Conservation (phyloP, 176 grass and related monocot species). For the Musa itinerans region DNA sequence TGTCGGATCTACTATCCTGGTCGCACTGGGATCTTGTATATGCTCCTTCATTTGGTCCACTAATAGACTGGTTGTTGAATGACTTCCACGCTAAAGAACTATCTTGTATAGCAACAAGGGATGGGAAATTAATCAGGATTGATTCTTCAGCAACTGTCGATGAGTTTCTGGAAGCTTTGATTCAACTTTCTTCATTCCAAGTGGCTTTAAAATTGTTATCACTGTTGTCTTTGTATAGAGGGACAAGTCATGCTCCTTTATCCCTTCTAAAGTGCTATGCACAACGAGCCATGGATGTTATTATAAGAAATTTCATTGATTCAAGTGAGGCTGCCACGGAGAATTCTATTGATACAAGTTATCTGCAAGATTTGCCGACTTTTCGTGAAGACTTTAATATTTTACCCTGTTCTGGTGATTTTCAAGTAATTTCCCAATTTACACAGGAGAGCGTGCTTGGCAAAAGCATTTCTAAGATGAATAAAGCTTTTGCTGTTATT, state of each 20-base stretch:
- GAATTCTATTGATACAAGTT: slow-evolving; percentile 12
- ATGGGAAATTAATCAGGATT: slow-evolving; percentile 69
- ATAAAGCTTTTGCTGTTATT: slow-evolving; percentile 28
- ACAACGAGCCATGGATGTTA: slow-evolving; percentile 44
- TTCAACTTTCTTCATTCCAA: slow-evolving; percentile 64
- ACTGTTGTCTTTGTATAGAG: slow-evolving; percentile 62
- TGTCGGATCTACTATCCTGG: slow-evolving; percentile 84
- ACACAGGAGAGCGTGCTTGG: slow-evolving; percentile 19
- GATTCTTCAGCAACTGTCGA: slow-evolving; percentile 66
- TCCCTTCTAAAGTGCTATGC: slow-evolving; percentile 90
- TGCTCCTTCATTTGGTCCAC: slow-evolving; percentile 72
- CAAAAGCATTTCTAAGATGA: slow-evolving; percentile 34
- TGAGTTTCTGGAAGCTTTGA: slow-evolving; percentile 72
- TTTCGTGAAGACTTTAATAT: neutral
- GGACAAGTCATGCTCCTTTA: slow-evolving; percentile 53
- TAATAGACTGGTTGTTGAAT: slow-evolving; percentile 71
- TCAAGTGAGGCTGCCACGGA: slow-evolving; percentile 26
- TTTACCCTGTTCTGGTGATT: slow-evolving; percentile 4
- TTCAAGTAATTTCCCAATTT: slow-evolving; percentile 21
- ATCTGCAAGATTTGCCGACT: neutral
- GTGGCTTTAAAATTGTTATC: slow-evolving; percentile 73
- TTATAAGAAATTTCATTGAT: slow-evolving; percentile 49
- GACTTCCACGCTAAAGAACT: slow-evolving; percentile 47
- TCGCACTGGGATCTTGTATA: slow-evolving; percentile 81
- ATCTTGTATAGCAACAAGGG: slow-evolving; percentile 63